These are phyloP conservation scores for Cryptococcus floricola DNA, from an alignment of 1,284 basidiomycete species.

Conservation along the genomic window DNA sequence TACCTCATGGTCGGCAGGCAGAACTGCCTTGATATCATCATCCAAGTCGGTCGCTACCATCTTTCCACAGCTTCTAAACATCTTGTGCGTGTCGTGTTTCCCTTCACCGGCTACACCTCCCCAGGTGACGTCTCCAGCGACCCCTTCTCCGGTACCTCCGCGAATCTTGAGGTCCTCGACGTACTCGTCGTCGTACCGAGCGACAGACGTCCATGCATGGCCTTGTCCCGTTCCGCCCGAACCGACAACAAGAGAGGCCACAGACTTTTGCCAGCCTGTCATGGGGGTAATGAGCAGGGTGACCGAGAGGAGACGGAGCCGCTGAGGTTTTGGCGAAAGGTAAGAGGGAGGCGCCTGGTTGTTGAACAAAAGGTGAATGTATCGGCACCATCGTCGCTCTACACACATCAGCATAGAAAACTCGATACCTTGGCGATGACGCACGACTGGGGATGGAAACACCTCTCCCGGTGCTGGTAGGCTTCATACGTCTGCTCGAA, in stretches of 20 bases:
- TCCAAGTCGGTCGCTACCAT: conserved; percentile 52
- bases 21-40: conserved; percentile 37
- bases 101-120: conserved; percentile 55
- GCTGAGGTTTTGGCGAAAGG: conserved; percentile 12
- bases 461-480: conserved; percentile 33
- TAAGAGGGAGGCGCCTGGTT: conserved; percentile 29
- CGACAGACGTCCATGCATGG: conserved; percentile 69
- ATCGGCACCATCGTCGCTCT: conserved; percentile 41
- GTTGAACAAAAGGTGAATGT: conserved; percentile 35
- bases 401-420: neutral
- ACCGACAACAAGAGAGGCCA: conserved; percentile 31
- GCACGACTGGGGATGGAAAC: conserved; percentile 43
- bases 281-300: conserved; percentile 31
- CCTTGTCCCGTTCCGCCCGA: conserved; percentile 33
- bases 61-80: conserved; percentile 68
- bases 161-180: conserved; percentile 60
- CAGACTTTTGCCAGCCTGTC: conserved; percentile 32
- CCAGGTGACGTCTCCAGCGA: conserved; percentile 31
- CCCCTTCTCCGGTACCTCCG: conserved; percentile 52
- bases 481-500: conserved; percentile 42
- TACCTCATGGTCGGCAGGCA: conserved; percentile 10
- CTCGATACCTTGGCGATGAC: neutral
- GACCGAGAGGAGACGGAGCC: conserved; percentile 31
- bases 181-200: conserved; percentile 67
- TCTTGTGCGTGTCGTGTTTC: conserved; percentile 67